Conservation (phyloP, 2,329 filamentous ascomycete species). For the Magnaporthales sp. region DNA sequence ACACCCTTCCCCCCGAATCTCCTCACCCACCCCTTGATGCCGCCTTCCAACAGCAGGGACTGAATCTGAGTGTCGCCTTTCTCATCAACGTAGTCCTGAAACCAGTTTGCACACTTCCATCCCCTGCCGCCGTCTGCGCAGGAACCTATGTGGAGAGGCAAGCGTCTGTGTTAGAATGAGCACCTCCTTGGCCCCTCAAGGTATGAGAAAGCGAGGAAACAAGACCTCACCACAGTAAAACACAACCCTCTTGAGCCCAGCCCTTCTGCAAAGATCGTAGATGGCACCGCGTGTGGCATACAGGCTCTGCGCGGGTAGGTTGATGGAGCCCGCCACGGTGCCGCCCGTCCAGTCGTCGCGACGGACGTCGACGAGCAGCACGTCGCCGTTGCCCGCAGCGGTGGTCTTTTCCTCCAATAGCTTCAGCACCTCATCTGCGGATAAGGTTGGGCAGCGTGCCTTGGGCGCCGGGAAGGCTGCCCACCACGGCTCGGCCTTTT, state of each 20-base stretch:
- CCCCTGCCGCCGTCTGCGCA: slow-evolving; percentile 43
- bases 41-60: slow-evolving; percentile 39
- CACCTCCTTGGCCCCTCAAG: background rate
- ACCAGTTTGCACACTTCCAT: slow-evolving; percentile 43
- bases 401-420: slow-evolving; percentile 28
- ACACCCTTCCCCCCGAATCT: slow-evolving; percentile 36
- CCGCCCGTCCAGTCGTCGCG: slow-evolving; percentile 48
- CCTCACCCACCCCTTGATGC: slow-evolving; percentile 47
- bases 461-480: slow-evolving; percentile 32
- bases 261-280: slow-evolving; percentile 40
- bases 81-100: slow-evolving; percentile 45
- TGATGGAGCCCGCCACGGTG: slow-evolving; percentile 49
- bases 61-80: slow-evolving; percentile 32
- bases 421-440: slow-evolving; percentile 28
- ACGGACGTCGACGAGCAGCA: slow-evolving; percentile 44
- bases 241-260: slow-evolving; percentile 37
- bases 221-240: slow-evolving; percentile 45
- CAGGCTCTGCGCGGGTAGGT: slow-evolving; percentile 46
- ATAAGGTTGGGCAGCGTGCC: slow-evolving; percentile 27
- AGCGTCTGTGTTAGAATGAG: background rate
- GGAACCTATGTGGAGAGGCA: slow-evolving; percentile 15
- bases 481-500: slow-evolving; percentile 22
- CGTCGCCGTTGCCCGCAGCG: slow-evolving; percentile 21
- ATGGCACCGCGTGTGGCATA: slow-evolving; percentile 39
- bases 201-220: background rate